phyloP scores from a whole-genome alignment of 495 filamentous ascomycete species.

The Penicillium coffeae region DNA sequence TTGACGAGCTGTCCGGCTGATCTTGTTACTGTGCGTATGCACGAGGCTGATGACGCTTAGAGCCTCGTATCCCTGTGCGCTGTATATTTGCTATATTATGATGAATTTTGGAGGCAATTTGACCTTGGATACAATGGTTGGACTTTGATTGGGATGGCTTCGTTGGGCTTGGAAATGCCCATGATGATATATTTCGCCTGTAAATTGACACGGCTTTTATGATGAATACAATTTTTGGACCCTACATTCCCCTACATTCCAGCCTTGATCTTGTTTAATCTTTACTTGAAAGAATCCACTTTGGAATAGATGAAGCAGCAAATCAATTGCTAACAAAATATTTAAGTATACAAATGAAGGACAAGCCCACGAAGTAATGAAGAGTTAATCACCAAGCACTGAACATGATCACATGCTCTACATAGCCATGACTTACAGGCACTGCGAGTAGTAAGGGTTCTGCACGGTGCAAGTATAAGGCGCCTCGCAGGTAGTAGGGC shows the following conservation, averaged over 20 bases:
- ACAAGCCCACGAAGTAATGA: conserved; percentile 2
- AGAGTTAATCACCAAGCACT: conserved; percentile 1
- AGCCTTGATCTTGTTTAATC: no score
- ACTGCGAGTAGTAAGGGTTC: conserved; percentile 54
- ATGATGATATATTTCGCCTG: no score
- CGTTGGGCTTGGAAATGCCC: no score
- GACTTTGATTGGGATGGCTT: no score
- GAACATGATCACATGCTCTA: no score
- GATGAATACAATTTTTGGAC: no score
- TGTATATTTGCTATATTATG: not conserved
- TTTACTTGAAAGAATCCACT: no score
- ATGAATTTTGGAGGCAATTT: not conserved
- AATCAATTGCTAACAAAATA: no score
- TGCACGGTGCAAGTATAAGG: conserved; percentile 40
- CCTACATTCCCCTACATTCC: no score
- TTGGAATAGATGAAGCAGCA: no score
- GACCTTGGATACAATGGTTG: not conserved
- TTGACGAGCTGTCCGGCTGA: conserved; percentile 25
- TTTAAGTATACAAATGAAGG: conserved; percentile 12
- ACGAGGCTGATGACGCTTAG: conserved; percentile 21
- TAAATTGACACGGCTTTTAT: no score
- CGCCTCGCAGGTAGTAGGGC: conserved; percentile 42
- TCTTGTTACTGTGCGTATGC: conserved; percentile 28
- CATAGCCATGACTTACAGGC: conserved; percentile 33
- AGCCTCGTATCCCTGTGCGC: not conserved